These are phyloP conservation scores for Cladosporium sp. DNA, from an alignment of 2,329 filamentous ascomycete genomes.

Conservation along the genomic window DNA sequence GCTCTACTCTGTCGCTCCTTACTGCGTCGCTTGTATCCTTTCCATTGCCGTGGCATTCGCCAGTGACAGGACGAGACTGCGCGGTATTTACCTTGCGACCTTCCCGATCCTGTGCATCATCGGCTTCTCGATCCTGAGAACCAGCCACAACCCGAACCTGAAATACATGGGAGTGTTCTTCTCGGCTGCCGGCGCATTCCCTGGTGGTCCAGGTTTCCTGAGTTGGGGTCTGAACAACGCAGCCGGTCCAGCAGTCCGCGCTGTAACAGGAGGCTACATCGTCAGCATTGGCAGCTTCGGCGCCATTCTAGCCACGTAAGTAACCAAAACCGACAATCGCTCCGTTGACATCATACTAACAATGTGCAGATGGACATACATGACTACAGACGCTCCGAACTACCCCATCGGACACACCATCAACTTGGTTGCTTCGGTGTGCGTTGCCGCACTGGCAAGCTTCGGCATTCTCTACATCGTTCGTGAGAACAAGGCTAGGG, in stretches of 20 bases:
- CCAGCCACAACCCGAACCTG: conserved; percentile 21
- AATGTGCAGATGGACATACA: conserved; percentile 31
- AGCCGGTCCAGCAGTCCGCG: conserved; percentile 53
- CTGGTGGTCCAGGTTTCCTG: conserved; percentile 55
- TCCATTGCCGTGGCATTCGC: conserved; percentile 23
- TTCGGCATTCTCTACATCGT: conserved; percentile 51
- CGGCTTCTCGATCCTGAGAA: conserved; percentile 33
- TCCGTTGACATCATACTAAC: background rate
- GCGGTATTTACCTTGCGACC: conserved; percentile 20
- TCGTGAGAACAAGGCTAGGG: conserved; percentile 51
- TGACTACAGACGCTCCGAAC: conserved; percentile 40
- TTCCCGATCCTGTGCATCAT: conserved; percentile 24
- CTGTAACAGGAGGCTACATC: conserved; percentile 54
- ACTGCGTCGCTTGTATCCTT: conserved; percentile 19
- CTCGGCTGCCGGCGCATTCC: conserved; percentile 47
- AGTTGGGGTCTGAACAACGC: conserved; percentile 59
- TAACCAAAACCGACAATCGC: background rate
- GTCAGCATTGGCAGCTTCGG: conserved; percentile 54
- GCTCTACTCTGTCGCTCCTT: conserved; percentile 17
- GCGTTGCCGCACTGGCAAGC: conserved; percentile 41
- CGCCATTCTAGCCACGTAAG: conserved; percentile 53
- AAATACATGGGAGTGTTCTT: conserved; percentile 37
- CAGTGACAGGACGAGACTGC: conserved; percentile 19
- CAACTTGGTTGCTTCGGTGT: conserved; percentile 51
- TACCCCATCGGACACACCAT: conserved; percentile 53